phyloP scores from a whole-genome alignment of 805 yeast species.

The Candida silvatica region DNA sequence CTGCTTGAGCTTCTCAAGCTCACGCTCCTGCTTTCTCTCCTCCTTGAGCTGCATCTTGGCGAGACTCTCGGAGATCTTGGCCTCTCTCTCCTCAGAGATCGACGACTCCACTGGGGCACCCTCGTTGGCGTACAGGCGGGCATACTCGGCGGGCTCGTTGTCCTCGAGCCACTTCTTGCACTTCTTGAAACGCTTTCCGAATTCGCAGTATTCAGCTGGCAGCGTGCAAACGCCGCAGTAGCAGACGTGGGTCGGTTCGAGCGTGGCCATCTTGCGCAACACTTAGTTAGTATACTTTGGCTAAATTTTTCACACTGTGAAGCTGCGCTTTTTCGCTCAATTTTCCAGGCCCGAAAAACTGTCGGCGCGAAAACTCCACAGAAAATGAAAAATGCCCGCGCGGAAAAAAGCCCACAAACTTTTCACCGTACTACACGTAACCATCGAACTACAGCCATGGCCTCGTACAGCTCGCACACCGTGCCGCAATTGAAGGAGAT shows the following conservation, averaged over 20 bases:
- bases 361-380: too few relatives aligned
- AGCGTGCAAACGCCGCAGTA: constrained; percentile 77
- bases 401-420: too few relatives aligned
- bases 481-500: constrained; percentile 81
- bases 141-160: constrained; percentile 46
- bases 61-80: constrained; percentile 71
- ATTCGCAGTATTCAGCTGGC: constrained; percentile 93
- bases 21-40: constrained; percentile 79
- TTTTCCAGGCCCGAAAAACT: too few relatives aligned
- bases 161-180: constrained; percentile 79
- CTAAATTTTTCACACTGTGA: too few relatives aligned
- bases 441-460: constrained; percentile 32
- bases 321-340: too few relatives aligned
- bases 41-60: constrained; percentile 82
- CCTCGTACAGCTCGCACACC: constrained; percentile 54
- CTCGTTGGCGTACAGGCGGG: constrained; percentile 51
- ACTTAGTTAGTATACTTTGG: too few relatives aligned
- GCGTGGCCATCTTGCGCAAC: too few relatives aligned
- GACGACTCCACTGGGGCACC: constrained; percentile 42
- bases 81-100: constrained; percentile 69
- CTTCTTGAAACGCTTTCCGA: constrained; percentile 70
- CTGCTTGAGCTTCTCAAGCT: constrained; percentile 66
- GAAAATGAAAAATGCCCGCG: too few relatives aligned
- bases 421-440: too few relatives aligned
- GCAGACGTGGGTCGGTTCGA: constrained; percentile 27